Percentiles rank a stretch among this genome's conserved stretches.
Conservation (phyloP, 768 basidiomycete species). For the Russula sp. region DNA sequence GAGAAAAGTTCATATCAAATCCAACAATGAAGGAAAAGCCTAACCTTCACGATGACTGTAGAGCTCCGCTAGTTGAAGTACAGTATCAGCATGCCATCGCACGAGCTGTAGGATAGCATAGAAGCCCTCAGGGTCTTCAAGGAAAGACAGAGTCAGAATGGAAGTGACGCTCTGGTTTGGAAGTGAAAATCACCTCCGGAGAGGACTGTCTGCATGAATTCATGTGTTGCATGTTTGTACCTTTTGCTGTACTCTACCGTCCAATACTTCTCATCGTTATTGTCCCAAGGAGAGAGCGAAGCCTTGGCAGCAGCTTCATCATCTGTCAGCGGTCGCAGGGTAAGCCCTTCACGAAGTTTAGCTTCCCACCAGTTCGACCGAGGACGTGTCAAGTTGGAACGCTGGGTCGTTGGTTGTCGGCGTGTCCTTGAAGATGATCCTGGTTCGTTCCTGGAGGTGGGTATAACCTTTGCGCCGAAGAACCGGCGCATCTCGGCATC, state of each 20-base stretch:
- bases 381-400: conserved; percentile 74
- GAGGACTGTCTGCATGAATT: conserved; percentile 74
- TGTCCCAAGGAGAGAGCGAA: conserved; percentile 32
- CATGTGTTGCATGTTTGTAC: conserved; percentile 74
- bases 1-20: neutral
- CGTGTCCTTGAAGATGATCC: conserved; percentile 30
- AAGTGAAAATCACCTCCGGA: conserved; percentile 55
- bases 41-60: conserved; percentile 82
- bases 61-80: conserved; percentile 80
- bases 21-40: conserved; percentile 7
- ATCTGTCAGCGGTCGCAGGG: conserved; percentile 47
- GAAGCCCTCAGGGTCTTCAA: conserved; percentile 67
- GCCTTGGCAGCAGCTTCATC: conserved; percentile 45
- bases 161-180: neutral
- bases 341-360: conserved; percentile 63
- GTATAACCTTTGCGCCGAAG: conserved; percentile 87
- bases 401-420: conserved; percentile 39
- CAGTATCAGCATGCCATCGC: conserved; percentile 91
- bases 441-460: conserved; percentile 43
- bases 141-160: neutral
- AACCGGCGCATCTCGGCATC: conserved; percentile 90
- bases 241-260: conserved; percentile 79
- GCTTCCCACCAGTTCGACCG: conserved; percentile 69
- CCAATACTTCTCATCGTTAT: conserved; percentile 74
- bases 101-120: conserved; percentile 66